Evolutionary conservation across 73 alveolate species (phyloP).

Genomic region (Effrenium voratum): DNA sequence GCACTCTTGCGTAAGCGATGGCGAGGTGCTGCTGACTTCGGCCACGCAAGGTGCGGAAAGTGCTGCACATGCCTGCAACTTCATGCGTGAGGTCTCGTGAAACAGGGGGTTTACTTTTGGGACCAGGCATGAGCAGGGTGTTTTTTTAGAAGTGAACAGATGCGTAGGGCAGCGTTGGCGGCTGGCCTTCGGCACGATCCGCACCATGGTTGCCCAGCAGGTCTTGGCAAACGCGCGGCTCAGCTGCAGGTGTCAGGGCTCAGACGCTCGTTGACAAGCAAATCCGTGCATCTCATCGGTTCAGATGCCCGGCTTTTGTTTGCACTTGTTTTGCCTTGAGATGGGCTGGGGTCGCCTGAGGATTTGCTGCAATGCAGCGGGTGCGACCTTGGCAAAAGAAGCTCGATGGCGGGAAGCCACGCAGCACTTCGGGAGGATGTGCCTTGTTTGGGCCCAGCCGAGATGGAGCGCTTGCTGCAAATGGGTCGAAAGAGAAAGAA

Average conservation of each 20-base stretch:
- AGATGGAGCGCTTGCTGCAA: no score
- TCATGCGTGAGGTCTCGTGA: no score
- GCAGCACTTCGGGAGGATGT: not conserved
- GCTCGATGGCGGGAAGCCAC: conserved; percentile 22
- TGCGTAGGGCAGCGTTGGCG: conserved; percentile 31
- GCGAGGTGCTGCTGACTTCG: no score
- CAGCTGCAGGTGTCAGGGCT: not conserved
- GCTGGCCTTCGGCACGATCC: not conserved
- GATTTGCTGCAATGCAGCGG: conserved; percentile 39
- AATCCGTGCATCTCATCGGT: not conserved
- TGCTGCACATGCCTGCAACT: no score
- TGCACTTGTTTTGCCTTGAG: not conserved
- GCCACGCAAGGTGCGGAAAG: no score
- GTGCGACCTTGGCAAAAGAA: not conserved
- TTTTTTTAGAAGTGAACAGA: no score
- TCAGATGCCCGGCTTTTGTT: not conserved
- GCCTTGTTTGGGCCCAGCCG: no score
- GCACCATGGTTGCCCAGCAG: not conserved
- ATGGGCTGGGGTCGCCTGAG: not conserved
- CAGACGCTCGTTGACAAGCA: not conserved
- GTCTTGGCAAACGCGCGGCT: not conserved
- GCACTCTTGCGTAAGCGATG: no score
- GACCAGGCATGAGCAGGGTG: no score
- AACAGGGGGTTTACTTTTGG: no score
- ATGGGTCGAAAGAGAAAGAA: no score